Percentiles rank a stretch among this genome's conserved stretches.
phyloP scores from a whole-genome alignment of 2,329 filamentous ascomycete species.

The Tolypocladium cylindrosporum region DNA sequence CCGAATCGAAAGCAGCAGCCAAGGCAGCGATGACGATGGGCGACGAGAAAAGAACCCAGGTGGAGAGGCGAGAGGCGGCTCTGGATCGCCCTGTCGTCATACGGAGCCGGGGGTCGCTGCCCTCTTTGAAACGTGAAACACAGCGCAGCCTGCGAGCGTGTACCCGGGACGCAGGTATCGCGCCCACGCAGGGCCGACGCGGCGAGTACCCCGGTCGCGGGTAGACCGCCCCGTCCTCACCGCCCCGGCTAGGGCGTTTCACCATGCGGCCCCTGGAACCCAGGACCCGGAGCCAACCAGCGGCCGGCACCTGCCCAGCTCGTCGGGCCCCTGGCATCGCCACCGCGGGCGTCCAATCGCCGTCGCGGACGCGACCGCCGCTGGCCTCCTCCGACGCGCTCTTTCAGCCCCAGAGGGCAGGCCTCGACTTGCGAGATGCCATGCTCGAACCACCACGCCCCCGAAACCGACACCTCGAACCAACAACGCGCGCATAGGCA shows the following conservation, averaged over 20 bases:
- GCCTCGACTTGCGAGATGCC: not conserved
- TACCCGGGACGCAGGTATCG: no score
- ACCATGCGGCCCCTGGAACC: not conserved
- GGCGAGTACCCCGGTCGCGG: no score
- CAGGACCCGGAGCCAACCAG: not conserved
- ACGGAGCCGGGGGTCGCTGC: not conserved
- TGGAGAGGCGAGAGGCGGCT: not conserved
- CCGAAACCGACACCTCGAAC: not conserved
- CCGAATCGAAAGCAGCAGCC: not conserved
- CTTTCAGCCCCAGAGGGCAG: not conserved
- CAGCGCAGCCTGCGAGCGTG: not conserved
- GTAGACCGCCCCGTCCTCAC: no score
- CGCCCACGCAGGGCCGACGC: no score
- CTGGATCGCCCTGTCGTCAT: not conserved
- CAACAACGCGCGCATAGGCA: not conserved
- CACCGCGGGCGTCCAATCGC: not conserved
- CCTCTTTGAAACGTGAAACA: not conserved
- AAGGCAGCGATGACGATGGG: not conserved
- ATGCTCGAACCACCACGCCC: not conserved
- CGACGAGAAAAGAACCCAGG: not conserved
- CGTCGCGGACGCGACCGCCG: no score
- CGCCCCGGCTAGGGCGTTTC: constrained; percentile 2
- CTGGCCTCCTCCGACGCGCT: not conserved
- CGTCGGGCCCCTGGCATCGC: not conserved
- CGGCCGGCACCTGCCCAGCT: not conserved